phyloP scores from a whole-genome alignment of 2,329 filamentous ascomycete genomes.

The Myotisia sp. region DNA sequence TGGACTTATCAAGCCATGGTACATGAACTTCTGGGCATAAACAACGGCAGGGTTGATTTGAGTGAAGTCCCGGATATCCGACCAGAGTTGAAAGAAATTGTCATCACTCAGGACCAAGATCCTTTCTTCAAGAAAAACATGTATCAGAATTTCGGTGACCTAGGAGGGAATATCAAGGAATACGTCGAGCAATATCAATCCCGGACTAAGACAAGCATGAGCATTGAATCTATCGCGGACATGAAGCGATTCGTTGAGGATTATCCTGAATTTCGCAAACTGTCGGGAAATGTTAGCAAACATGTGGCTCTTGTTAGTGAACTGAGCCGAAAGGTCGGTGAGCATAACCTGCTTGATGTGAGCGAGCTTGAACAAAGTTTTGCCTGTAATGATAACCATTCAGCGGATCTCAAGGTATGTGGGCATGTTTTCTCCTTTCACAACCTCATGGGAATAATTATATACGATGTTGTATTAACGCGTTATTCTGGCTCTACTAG shows the following conservation, averaged over 20 bases:
- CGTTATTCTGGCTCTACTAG: too few relatives aligned
- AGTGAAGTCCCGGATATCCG: slow-evolving; percentile 69
- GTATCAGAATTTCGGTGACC: slow-evolving; percentile 92
- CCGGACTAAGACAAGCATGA: slow-evolving; percentile 90
- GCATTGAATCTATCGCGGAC: slow-evolving; percentile 91
- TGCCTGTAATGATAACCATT: slow-evolving; percentile 92
- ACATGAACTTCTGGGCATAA: slow-evolving; percentile 83
- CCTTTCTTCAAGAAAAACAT: slow-evolving; percentile 99
- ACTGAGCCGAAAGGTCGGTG: slow-evolving; percentile 71
- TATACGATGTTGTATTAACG: neutral
- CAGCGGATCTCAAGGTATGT: slow-evolving; percentile 69
- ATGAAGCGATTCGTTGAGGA: slow-evolving; percentile 99
- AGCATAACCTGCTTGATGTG: slow-evolving; percentile 81
- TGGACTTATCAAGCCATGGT: slow-evolving; percentile 99
- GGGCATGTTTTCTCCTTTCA: neutral
- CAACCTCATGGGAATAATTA: neutral
- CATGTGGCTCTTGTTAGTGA: slow-evolving; percentile 94
- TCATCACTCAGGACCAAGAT: slow-evolving; percentile 90
- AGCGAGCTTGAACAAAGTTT: slow-evolving; percentile 94
- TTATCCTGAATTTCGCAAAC: slow-evolving; percentile 91
- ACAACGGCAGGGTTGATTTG: slow-evolving; percentile 86
- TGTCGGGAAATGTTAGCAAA: slow-evolving; percentile 96
- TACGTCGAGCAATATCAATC: slow-evolving; percentile 97
- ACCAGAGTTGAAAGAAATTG: slow-evolving; percentile 82
- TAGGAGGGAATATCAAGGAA: slow-evolving; percentile 94